Evolutionary conservation across 176 grass and related monocot genomes (phyloP), one percentile per base, ranked within the genome.

Genomic region (Oryza meyeriana): DNA sequence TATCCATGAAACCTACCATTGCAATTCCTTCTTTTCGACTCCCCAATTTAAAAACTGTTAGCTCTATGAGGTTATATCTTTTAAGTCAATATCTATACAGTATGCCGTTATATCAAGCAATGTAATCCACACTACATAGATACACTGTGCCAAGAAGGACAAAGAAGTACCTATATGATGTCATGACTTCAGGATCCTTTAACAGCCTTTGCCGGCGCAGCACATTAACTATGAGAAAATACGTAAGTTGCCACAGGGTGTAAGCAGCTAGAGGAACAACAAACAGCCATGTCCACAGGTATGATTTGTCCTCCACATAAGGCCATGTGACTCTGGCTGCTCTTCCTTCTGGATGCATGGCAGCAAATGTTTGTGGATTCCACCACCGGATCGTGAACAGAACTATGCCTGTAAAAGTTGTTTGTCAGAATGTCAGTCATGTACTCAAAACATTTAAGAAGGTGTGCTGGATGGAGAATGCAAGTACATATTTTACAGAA

Each of bases 351-450:
- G 96, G 96, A 71, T 95, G 96, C 96, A 98, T 98, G 63, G 96
- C 96, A 76, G 96, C 96, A 86, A 98, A 98, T 72, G 90, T 91
- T 80, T 84, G 88, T 63, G 96, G 96, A 48, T 98, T 92, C 96
- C 96, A 98, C 96, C 96, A 98, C 17, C 93, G 81, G 74, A 98
- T 91, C 44, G 96, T 98, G 84, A 98, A 98, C 65, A 98, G 90
- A 78, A 98, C 93, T 64, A 98, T 98, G 74, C 96, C 96, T 98
- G 84, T 38, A 78, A 50, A 66, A 55, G 18, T 27, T 2, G 17
- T 81, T 10, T 41, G 9, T 33, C 22, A 66, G 65, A 82, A 33
- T 34, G 9, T 34, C 22, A 71, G 71, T 87, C 41, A 85, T 76
- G 42, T 50, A 71, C 32, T 33, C 5, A 12, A 36, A 9, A 70